Conservation (phyloP, 768 basidiomycete species). For the Hirschioporus abietinus region DNA sequence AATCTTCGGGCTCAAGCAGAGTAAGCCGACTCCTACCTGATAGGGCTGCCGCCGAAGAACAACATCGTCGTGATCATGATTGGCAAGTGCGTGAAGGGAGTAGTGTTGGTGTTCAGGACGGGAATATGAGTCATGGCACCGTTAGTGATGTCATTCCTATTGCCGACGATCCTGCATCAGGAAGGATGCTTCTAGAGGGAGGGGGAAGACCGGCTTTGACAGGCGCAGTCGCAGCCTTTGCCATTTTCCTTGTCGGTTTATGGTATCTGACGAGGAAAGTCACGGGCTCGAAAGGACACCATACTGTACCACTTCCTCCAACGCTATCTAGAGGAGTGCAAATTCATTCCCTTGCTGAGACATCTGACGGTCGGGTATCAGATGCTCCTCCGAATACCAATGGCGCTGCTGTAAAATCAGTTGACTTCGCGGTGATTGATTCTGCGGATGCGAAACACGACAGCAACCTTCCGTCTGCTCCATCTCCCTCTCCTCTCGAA, state of each 20-base stretch:
- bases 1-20: conserved; percentile 25
- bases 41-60: not conserved
- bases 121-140: not conserved
- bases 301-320: not conserved
- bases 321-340: not conserved
- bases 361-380: not conserved
- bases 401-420: not conserved
- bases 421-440: not conserved
- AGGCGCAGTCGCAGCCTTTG: not conserved
- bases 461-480: not conserved
- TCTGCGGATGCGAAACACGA: not conserved
- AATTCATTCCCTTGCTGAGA: not conserved
- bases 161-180: not conserved
- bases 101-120: not conserved
- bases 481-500: conserved; percentile 1
- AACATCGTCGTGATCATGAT: not conserved
- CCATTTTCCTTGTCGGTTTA: not conserved
- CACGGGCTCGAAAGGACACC: not conserved
- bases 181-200: not conserved
- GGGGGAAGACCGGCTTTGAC: not conserved
- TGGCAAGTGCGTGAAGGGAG: not conserved
- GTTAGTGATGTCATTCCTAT: not conserved
- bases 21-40: conserved; percentile 16
- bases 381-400: not conserved
- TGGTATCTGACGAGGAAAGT: not conserved